A percentile compares a stretch with the other conserved stretches of the same genome.
These are phyloP conservation scores for Penicillium arizonense DNA, from an alignment of 495 filamentous ascomycete genomes.

Conservation along the genomic window DNA sequence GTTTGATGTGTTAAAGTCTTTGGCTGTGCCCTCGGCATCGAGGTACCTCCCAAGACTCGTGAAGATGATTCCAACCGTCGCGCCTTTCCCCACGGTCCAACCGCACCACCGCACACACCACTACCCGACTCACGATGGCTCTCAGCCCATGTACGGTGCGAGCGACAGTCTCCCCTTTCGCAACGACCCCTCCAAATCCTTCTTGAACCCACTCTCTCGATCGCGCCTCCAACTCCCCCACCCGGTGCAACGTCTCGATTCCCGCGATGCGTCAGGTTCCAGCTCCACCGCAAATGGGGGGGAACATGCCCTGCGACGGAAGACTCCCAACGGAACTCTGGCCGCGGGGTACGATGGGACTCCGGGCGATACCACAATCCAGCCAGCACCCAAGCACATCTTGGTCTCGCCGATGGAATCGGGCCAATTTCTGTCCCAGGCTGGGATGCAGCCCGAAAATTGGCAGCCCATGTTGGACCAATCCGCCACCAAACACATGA, in stretches of 20 bases:
- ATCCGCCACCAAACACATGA: slow-evolving; percentile 32
- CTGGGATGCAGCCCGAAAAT: slow-evolving; percentile 26
- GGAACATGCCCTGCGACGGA: slow-evolving; percentile 85
- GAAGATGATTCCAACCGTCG: slow-evolving; percentile 49
- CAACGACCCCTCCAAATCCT: slow-evolving; percentile 26
- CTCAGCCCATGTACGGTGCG: slow-evolving; percentile 28
- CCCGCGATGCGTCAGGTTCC: slow-evolving; percentile 23
- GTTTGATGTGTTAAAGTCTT: slow-evolving; percentile 25
- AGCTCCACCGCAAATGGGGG: slow-evolving; percentile 23
- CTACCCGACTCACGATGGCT: slow-evolving; percentile 29
- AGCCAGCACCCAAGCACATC: slow-evolving; percentile 84
- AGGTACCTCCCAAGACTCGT: slow-evolving; percentile 8
- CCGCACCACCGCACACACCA: slow-evolving; percentile 44
- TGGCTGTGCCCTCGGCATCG: slow-evolving; percentile 1
- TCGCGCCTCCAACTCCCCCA: slow-evolving; percentile 43
- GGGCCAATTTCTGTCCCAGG: slow-evolving; percentile 32
- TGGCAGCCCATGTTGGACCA: slow-evolving; percentile 34
- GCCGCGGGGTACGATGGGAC: slow-evolving; percentile 93
- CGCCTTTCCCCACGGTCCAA: slow-evolving; percentile 44
- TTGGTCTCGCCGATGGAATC: slow-evolving; percentile 62
- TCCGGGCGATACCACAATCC: slow-evolving; percentile 67
- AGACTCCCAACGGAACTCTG: slow-evolving; percentile 91
- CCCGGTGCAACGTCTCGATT: slow-evolving; percentile 39
- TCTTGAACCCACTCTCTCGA: slow-evolving; percentile 29
- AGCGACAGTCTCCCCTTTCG: slow-evolving; percentile 27